Base-by-base conservation (phyloP, 169 alveolate genomes). In the Cryptosporidium ubiquitum region DNA sequence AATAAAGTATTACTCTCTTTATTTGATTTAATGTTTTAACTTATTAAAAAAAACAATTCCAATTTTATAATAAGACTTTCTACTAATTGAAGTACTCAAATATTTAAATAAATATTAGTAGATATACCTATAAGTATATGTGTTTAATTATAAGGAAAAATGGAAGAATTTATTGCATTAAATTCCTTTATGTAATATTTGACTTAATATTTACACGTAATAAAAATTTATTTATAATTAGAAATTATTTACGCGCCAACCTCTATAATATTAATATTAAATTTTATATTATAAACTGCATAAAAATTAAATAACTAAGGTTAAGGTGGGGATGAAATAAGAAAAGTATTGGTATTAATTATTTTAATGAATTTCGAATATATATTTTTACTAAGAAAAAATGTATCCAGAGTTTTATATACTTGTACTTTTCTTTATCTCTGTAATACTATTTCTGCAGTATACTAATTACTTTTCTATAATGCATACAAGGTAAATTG, bases 401-500 rank as follows among this genome's bases (percentile, higher is more conserved):
- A 55, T 55, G 66, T 31, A 55, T 23, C 37, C 5, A 2, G 66
- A 20, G 20, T 55, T 55, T 55, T 55, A 33, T 18, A 1, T 64
- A 16, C 44, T 20, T 31, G 39, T 33, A 20, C 69, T 70, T 20
- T 18, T 70, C 14, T 70, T 70, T 70, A 1, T 49, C 26, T 0
- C 14, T 31, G 68, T 70, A 29, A 42, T 70, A 49, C n/a, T 51
- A 39, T 42, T 51, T 70, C 16, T 70, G 47, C 84, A 70, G 26
- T 49, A 70, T 49, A 70, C 84, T 2, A 12, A 70, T 26, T 70
- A 49, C 47, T 70, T 70, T 51, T 70, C 84, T 18, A 47, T 70
- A 29, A 70, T 70, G 84, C 84, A 70, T 70, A 70, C 84, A 42
- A 70, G 84, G 84, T 70, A 70, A 70, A 51, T 70, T 70, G 26